These are phyloP conservation scores for Bolboschoenoplectus hybrid DNA, from an alignment of 202 grass and related monocot species.

Conservation along the genomic window DNA sequence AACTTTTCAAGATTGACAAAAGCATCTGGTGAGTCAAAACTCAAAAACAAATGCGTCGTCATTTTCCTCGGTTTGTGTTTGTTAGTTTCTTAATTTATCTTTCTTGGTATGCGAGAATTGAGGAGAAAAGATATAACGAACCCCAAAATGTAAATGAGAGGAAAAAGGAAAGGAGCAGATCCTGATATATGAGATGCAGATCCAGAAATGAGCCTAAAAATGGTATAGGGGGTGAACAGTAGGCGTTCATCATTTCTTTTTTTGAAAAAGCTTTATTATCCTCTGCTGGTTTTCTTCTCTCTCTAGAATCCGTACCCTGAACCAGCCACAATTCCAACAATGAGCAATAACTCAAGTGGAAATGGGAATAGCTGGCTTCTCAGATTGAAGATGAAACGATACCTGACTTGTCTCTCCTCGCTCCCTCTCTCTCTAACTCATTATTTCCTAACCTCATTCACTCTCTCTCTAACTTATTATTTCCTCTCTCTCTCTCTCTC, in stretches of 20 bases:
- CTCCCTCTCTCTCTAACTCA: slow-evolving; percentile 40
- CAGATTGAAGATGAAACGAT: slow-evolving; percentile 44
- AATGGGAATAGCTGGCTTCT: slow-evolving; percentile 44
- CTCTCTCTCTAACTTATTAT: slow-evolving; percentile 44
- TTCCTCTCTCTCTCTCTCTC: neutral
- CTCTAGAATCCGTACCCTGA: slow-evolving; percentile 45
- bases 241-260: slow-evolving; percentile 19
- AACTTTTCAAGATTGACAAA: slow-evolving; percentile 24
- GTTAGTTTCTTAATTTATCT: neutral
- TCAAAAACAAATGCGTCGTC: slow-evolving; percentile 13
- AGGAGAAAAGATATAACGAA: slow-evolving; percentile 33
- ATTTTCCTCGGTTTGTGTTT: slow-evolving; percentile 5
- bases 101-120: slow-evolving; percentile 29
- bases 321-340: slow-evolving; percentile 42
- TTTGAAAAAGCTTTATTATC: slow-evolving; percentile 31
- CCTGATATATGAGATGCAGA: slow-evolving; percentile 39
- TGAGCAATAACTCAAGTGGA: slow-evolving; percentile 61
- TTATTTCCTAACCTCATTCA: slow-evolving; percentile 29
- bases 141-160: slow-evolving; percentile 38
- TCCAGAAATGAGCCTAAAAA: slow-evolving; percentile 46
- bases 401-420: slow-evolving; percentile 47
- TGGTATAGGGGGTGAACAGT: slow-evolving; percentile 28
- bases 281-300: slow-evolving; percentile 30
- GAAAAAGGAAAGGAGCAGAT: slow-evolving; percentile 30
- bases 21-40: slow-evolving; percentile 28